phyloP scores from a whole-genome alignment of 495 filamentous ascomycete species.

The Penicillium desertorum region DNA sequence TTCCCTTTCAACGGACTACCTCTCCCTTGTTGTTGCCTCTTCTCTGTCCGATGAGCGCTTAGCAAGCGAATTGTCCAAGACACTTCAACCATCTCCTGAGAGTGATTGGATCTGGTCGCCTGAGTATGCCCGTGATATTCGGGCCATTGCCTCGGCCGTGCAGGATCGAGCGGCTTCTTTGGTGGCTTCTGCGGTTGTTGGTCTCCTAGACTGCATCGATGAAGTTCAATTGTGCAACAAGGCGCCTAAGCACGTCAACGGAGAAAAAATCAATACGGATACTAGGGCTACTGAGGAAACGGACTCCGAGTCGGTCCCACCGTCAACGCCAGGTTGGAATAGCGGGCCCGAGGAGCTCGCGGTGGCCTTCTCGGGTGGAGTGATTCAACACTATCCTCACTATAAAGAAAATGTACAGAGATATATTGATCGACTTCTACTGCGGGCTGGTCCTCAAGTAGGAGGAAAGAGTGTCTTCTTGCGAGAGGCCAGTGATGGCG shows the following conservation, averaged over 20 bases:
- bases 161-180: slow-evolving; percentile 63
- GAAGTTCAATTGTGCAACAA: slow-evolving; percentile 46
- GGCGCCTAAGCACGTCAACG: neutral
- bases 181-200: slow-evolving; percentile 63
- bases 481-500: slow-evolving; percentile 65
- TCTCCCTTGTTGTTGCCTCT: slow-evolving; percentile 56
- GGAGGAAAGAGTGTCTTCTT: slow-evolving; percentile 56
- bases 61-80: slow-evolving; percentile 43
- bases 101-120: slow-evolving; percentile 55
- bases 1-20: slow-evolving; percentile 63
- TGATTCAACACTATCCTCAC: slow-evolving; percentile 68
- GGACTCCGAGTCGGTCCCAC: slow-evolving; percentile 4
- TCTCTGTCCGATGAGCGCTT: slow-evolving; percentile 37
- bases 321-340: slow-evolving; percentile 25
- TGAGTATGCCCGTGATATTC: slow-evolving; percentile 52
- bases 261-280: neutral
- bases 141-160: slow-evolving; percentile 55
- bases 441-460: slow-evolving; percentile 47
- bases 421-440: slow-evolving; percentile 60
- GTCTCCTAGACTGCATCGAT: slow-evolving; percentile 59
- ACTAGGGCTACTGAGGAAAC: slow-evolving; percentile 6
- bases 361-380: slow-evolving; percentile 70
- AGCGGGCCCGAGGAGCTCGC: slow-evolving; percentile 55
- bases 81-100: slow-evolving; percentile 46
- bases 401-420: slow-evolving; percentile 61